Evolutionary conservation across 1,284 basidiomycete genomes (phyloP), one percentile per base, ranked within the genome.

Genomic region (Tetrapyrgos nigripes): DNA sequence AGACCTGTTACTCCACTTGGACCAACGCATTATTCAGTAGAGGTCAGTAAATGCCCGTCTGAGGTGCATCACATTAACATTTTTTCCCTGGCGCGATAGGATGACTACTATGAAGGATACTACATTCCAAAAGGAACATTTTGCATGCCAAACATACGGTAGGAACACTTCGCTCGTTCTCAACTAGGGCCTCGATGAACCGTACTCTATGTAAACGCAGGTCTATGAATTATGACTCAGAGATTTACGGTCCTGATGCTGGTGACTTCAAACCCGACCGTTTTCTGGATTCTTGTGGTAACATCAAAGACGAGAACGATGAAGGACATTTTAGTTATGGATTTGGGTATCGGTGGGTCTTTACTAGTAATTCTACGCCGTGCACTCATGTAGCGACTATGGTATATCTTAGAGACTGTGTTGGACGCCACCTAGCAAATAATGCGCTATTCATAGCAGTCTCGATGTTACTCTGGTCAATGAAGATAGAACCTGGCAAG

Each of bases 41-140:
- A 58, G 24, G 50, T 58, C 23, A 24, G 50, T 33, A 11, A 9
- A 1, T 31, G 4, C 23, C 4, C 17, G 11, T 11, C n/a, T 24
- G 2, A 24, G 14, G 13, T 11, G 21, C 28, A 26, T 21, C 23
- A 24, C 10, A 21, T 10, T 35, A 23, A 17, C 6, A 40, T n/a
- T 40, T 6, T n/a, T 40, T 40, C 6, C 19, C 31, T 14, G 14
- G 8, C 14, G 31, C 10, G 2, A 3, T 26, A 53, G 50, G 50
- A 58, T n/a, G 56, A 58, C 11, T 58, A 50, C 43, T 58, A 58
- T 21, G 45, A 58, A 23, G 56, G 45, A 3, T 53, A 58, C 21
- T 53, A 47, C 19, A 58, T 58, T n/a, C 56, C 55, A 8, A 57
- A 57, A 46, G 56, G 50, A 6, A 46, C 55, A 8, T n/a, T 23